These are phyloP conservation scores for Nannochloris sp. DNA, from an alignment of 139 green algal genomes.

Conservation along the genomic window DNA sequence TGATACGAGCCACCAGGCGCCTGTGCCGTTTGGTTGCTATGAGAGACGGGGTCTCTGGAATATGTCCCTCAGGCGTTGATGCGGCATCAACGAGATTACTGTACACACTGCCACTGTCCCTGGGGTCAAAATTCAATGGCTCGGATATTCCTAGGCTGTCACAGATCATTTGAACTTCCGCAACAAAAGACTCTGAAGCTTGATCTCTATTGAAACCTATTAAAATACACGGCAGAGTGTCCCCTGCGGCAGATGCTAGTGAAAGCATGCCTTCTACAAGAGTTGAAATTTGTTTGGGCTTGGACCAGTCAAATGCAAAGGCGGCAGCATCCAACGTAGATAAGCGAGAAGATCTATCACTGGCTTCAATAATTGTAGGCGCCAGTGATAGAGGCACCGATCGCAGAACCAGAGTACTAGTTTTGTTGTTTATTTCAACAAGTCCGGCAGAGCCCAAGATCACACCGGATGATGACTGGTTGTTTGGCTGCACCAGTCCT, in stretches of 20 bases:
- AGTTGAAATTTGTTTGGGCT: constrained; percentile 21
- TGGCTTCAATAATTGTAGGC: constrained; percentile 4
- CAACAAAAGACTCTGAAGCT: constrained; percentile 1
- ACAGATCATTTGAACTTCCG: constrained; percentile 18
- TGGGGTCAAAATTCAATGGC: constrained; percentile 9
- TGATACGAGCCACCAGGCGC: constrained; percentile 22
- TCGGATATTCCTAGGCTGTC: constrained; percentile 20
- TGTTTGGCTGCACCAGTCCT: not conserved
- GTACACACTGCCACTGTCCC: not conserved
- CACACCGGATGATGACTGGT: constrained; percentile 6
- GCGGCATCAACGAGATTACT: constrained; percentile 19
- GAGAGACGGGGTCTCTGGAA: constrained; percentile 38
- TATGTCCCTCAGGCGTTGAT: constrained; percentile 16
- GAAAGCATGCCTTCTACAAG: constrained; percentile 22
- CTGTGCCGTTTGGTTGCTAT: constrained; percentile 24
- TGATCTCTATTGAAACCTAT: constrained; percentile 46
- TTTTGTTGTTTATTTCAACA: not conserved
- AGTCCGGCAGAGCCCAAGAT: not conserved
- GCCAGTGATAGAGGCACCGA: constrained; percentile 5
- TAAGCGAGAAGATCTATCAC: constrained; percentile 11
- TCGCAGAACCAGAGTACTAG: constrained; percentile 11
- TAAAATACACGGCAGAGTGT: constrained; percentile 54
- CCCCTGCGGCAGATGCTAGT: constrained; percentile 26
- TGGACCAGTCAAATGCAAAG: constrained; percentile 54
- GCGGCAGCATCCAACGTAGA: constrained; percentile 39